Conservation (phyloP, 352 stramenopile genomes). For the Nothophytophthora sp. region DNA sequence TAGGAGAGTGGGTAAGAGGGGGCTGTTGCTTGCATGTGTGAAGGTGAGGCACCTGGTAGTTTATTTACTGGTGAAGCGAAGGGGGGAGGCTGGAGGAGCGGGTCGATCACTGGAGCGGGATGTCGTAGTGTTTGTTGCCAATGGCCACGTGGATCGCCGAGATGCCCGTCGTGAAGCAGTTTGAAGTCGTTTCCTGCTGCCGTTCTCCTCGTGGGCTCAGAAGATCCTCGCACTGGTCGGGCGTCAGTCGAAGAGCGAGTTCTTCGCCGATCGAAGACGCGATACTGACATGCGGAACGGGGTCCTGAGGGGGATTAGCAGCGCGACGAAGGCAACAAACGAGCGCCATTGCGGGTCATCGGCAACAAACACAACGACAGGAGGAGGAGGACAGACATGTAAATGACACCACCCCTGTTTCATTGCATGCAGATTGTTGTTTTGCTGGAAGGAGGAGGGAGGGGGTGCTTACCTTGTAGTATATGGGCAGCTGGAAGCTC, state of each 20-base stretch:
- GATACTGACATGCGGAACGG: slow-evolving; percentile 81
- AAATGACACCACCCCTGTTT: slow-evolving; percentile 23
- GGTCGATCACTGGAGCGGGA: slow-evolving; percentile 47
- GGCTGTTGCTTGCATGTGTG: no score
- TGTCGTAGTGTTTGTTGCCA: slow-evolving; percentile 85
- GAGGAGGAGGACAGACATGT: slow-evolving; percentile 15
- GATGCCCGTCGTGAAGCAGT: slow-evolving; percentile 21
- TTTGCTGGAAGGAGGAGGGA: neutral
- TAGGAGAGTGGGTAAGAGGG: no score
- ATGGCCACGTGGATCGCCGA: slow-evolving; percentile 63
- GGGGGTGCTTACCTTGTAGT: slow-evolving; percentile 56
- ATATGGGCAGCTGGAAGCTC: slow-evolving; percentile 45
- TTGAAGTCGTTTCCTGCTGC: slow-evolving; percentile 13
- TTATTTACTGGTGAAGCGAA: no score
- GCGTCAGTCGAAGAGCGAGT: slow-evolving; percentile 42
- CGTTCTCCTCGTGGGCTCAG: slow-evolving; percentile 13
- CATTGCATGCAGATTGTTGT: no score
- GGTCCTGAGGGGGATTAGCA: slow-evolving; percentile 42
- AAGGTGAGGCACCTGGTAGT: no score
- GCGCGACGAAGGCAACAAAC: slow-evolving; percentile 3
- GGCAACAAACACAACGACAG: slow-evolving; percentile 46
- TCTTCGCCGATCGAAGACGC: slow-evolving; percentile 60
- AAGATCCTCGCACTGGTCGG: slow-evolving; percentile 35
- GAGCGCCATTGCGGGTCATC: slow-evolving; percentile 20
- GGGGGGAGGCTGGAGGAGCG: neutral